Conservation (phyloP, 495 filamentous ascomycete genomes). For the Penicillium flavigenum region DNA sequence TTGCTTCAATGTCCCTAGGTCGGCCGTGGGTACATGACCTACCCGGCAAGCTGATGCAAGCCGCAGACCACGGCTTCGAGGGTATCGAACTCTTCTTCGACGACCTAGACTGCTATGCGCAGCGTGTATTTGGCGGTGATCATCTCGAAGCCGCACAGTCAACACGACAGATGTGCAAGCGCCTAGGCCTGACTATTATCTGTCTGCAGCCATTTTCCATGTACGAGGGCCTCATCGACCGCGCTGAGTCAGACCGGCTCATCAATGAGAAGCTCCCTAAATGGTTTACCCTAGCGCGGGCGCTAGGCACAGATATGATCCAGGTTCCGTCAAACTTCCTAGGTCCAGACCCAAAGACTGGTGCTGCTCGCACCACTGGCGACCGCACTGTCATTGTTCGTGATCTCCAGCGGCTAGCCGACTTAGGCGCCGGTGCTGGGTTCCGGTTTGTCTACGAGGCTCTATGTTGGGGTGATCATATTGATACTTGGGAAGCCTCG, state of each 20-base stretch:
- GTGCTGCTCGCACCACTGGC: slow-evolving; percentile 44
- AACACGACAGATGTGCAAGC: slow-evolving; percentile 56
- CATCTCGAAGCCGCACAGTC: slow-evolving; percentile 58
- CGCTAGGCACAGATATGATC: slow-evolving; percentile 67
- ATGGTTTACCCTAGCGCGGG: slow-evolving; percentile 67
- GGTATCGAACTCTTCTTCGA: slow-evolving; percentile 82
- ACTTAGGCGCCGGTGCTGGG: slow-evolving; percentile 52
- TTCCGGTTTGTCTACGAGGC: slow-evolving; percentile 77
- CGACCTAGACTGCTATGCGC: slow-evolving; percentile 66
- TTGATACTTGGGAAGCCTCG: slow-evolving; percentile 70
- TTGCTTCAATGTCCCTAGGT: slow-evolving; percentile 73
- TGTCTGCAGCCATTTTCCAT: slow-evolving; percentile 78
- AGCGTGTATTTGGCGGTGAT: slow-evolving; percentile 51
- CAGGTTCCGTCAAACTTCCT: slow-evolving; percentile 75
- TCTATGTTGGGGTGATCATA: slow-evolving; percentile 70
- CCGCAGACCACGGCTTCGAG: slow-evolving; percentile 61
- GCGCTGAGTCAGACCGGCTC: slow-evolving; percentile 53
- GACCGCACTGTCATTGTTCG: slow-evolving; percentile 58
- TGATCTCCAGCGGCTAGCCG: slow-evolving; percentile 65
- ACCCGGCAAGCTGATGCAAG: slow-evolving; percentile 62
- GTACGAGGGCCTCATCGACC: slow-evolving; percentile 73
- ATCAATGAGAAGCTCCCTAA: slow-evolving; percentile 59
- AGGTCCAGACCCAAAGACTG: slow-evolving; percentile 44
- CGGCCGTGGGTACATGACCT: slow-evolving; percentile 66
- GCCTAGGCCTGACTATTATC: slow-evolving; percentile 59